Base-by-base conservation (phyloP, 352 stramenopile genomes). In the Phytophthora tentaculata region DNA sequence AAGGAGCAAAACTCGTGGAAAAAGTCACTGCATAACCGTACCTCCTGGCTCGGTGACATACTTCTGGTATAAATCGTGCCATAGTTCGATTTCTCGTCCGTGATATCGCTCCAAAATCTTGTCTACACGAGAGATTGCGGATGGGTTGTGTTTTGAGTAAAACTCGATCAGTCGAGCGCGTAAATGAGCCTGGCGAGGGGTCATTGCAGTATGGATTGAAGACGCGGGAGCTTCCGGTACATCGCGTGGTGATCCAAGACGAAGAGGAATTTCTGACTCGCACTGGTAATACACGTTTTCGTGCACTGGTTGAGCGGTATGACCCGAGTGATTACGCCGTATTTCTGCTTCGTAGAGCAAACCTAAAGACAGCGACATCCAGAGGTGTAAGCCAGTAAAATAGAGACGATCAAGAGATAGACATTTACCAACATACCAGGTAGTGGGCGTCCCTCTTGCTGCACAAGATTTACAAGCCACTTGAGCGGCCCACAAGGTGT, bases 401-500 rank as follows among this genome's bases (percentile, higher is more conserved):
- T 22, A 50, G 9, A 63, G 24, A 12, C 14, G 0, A 24, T 14
- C 16, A 48, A 19, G 9, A 35, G 23, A 2, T 49, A 20, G 17
- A 23, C 22, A 48, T 12, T 20, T 9, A 17, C 24, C 39, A 48
- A 71, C 50, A 49, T 71, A 92, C 87, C 97, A 64, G 97, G 97
- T 17, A 99, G 85, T 0, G 89, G 83, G 0, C 88, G 81, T 13
- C 88, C 87, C 69, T 96, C 84, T 56, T 98, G 83, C 61, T 98
- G 92, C 59, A 99, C 97, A 2, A 99, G 78, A 52, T 98, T 94
- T 12, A 97, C 95, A 16, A 99, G 81, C 56, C 91, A 96, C 62
- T 98, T 98, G 23, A 99, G 75, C 20, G 98, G 98, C 5, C 98
- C 98, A 77, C 96, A 99, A 0, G 98, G 98, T n/a, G 97, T 98